Conservation (phyloP, 75 land plant species). For the Picea glauca region DNA sequence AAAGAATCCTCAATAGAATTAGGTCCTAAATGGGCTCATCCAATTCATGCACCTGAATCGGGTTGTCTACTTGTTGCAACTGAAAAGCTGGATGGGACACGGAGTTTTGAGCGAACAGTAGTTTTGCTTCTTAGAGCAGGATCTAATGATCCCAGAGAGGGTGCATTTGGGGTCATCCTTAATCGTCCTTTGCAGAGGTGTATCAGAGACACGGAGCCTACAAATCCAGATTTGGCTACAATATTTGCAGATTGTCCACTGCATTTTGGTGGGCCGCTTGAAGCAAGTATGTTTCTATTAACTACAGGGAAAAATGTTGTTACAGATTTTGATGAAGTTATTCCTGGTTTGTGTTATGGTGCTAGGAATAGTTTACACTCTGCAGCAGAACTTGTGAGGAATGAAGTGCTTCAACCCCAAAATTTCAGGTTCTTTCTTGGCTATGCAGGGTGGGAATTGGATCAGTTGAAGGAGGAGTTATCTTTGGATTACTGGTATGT, state of each 20-base stretch:
- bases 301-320: conserved; percentile 24
- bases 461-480: conserved; percentile 81
- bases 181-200: conserved; percentile 72
- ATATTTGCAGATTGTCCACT: conserved; percentile 68
- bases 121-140: conserved; percentile 77
- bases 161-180: conserved; percentile 81
- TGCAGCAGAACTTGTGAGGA: conserved; percentile 51
- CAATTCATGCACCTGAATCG: conserved; percentile 67
- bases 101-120: conserved; percentile 71
- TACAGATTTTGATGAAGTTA: conserved; percentile 64
- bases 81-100: conserved; percentile 79
- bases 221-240: conserved; percentile 46
- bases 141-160: conserved; percentile 61
- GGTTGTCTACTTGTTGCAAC: conserved; percentile 92
- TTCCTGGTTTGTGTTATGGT: conserved; percentile 75
- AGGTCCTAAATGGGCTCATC: conserved; percentile 82
- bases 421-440: conserved; percentile 90
- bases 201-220: conserved; percentile 66
- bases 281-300: conserved; percentile 74
- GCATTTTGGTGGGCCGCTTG: conserved; percentile 85
- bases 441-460: conserved; percentile 82
- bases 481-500: conserved; percentile 76
- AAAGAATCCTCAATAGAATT: conserved; percentile 13
- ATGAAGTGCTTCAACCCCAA: conserved; percentile 38
- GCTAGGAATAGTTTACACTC: conserved; percentile 49